Base-by-base conservation (phyloP, 2,329 filamentous ascomycete species). In the Nannizzia gypsea region DNA sequence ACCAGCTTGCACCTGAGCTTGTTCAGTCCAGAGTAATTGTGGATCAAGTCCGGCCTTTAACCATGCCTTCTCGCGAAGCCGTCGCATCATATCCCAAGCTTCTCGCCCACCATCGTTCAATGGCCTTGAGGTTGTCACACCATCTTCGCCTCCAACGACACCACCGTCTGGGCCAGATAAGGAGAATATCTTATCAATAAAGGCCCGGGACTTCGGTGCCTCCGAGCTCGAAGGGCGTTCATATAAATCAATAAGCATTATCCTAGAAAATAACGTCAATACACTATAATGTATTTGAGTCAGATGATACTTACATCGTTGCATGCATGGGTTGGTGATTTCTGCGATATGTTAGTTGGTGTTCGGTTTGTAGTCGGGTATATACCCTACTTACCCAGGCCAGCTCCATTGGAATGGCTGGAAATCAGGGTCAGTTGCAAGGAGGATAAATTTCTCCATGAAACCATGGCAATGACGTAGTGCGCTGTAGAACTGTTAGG, bases 381-480 rank as follows among this genome's bases (percentile, higher is more conserved):
- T 36, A 9, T n/a, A 40, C 17, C n/a, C n/a, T 13, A 59, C 69
- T 64, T 63, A 72, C 69, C 75, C 74, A 42, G 76, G 75, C 76
- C 76, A 78, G 61, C 73, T 76, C 76, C 76, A 78, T 55, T 76
- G 73, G 55, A 78, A 78, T 0, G 75, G 74, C 61, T 78, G 74
- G 46, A 78, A 75, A 54, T 76, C 74, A 20, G 75, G 71, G 63
- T 77, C 76, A 2, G 74, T 75, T 3, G 74, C 75, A 24, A 78
- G 66, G n/a, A 72, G 71, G 20, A 78, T 74, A 57, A 78, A 78
- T 57, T 78, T 78, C 54, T 76, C 72, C 74, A 78, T 76, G 58
- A 77, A 78, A 1, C 74, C 74, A 64, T 77, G 76, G 57, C 75
- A 77, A 61, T 76, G 73, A 15, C 74, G 76, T 42, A 78, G 66